phyloP scores from a whole-genome alignment of 495 filamentous ascomycete species.

The Clavariopsis aquatica region DNA sequence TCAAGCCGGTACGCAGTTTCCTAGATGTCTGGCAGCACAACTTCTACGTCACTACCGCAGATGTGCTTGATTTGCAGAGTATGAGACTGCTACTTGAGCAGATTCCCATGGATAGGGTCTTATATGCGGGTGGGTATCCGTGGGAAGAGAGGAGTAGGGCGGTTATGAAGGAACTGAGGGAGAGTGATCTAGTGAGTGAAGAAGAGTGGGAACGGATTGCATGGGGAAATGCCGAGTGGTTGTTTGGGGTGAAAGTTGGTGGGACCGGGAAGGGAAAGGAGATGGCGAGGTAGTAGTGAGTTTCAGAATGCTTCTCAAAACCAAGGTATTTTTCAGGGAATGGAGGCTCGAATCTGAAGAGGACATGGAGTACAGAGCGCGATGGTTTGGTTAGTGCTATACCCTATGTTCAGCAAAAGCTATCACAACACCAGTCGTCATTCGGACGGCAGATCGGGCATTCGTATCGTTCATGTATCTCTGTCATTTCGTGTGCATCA shows the following conservation, averaged over 20 bases:
- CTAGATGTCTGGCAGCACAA: conserved; percentile 50
- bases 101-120: conserved; percentile 50
- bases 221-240: conserved; percentile 56
- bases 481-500: conserved; percentile 6
- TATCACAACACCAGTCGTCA: background rate
- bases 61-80: conserved; percentile 46
- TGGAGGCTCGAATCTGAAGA: background rate
- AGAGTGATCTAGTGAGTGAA: conserved; percentile 50
- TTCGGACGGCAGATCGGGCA: background rate
- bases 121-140: conserved; percentile 64
- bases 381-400: background rate
- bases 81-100: conserved; percentile 49
- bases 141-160: conserved; percentile 49
- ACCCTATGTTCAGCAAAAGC: background rate
- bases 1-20: conserved; percentile 36
- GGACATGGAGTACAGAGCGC: background rate
- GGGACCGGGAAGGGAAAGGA: background rate
- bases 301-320: too few relatives aligned
- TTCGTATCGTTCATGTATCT: background rate
- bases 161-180: conserved; percentile 48
- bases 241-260: conserved; percentile 49
- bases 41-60: conserved; percentile 47
- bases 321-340: too few relatives aligned
- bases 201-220: conserved; percentile 57
- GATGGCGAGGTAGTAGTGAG: background rate